These are phyloP conservation scores for Cubamyces sp. DNA, from an alignment of 768 basidiomycete species.

Conservation along the genomic window DNA sequence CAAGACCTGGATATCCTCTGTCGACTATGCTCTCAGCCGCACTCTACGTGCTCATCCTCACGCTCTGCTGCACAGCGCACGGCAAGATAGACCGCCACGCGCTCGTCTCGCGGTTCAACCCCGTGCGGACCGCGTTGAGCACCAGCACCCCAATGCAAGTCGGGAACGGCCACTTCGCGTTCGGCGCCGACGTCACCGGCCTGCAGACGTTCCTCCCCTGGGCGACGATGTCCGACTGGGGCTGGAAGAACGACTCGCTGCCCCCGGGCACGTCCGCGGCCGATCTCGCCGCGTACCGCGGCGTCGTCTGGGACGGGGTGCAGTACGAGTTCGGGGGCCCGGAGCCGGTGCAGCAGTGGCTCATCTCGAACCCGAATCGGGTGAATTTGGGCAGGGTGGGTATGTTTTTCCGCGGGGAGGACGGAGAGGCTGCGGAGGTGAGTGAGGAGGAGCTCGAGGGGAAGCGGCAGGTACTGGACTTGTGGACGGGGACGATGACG, in stretches of 20 bases:
- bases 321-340: conserved; percentile 56
- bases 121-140: conserved; percentile 50
- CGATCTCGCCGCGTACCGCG: conserved; percentile 51
- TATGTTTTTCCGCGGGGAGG: conserved; percentile 43
- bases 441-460: conserved; percentile 43
- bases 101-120: conserved; percentile 54
- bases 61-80: not conserved
- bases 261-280: conserved; percentile 46
- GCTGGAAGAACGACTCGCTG: conserved; percentile 62
- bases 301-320: conserved; percentile 55
- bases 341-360: conserved; percentile 52
- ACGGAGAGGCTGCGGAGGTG: conserved; percentile 36
- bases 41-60: not conserved
- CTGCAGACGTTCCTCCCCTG: conserved; percentile 61
- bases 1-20: not conserved
- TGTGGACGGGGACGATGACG: conserved; percentile 58
- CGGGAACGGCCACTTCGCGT: conserved; percentile 66
- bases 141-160: conserved; percentile 57
- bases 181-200: conserved; percentile 60
- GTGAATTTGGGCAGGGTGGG: conserved; percentile 58
- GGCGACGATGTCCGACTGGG: conserved; percentile 61
- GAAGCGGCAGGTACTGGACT: conserved; percentile 48
- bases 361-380: conserved; percentile 61
- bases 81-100: conserved; percentile 38
- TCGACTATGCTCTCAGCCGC: not conserved